These are phyloP conservation scores for Magnusiomyces sp. DNA, from an alignment of 1,139 yeast species.

Conservation along the genomic window DNA sequence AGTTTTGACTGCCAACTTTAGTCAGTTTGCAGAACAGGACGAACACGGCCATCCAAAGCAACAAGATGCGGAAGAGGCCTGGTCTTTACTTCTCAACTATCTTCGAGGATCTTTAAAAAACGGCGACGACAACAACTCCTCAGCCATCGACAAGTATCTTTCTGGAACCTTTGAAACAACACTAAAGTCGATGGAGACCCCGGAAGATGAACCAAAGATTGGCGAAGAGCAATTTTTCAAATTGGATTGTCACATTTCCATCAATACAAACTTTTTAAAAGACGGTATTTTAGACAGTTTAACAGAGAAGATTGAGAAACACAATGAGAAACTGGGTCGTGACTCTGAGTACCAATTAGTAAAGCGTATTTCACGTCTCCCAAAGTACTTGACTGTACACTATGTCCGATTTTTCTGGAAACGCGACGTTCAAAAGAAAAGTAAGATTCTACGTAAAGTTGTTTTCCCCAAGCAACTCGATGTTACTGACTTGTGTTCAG, in stretches of 20 bases:
- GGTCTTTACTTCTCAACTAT: constrained; percentile 61
- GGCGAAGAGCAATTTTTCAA: constrained; percentile 55
- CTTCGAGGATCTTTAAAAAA: constrained; percentile 32
- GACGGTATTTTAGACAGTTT: constrained; percentile 76
- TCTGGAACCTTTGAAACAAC: constrained; percentile 55
- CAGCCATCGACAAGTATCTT: constrained; percentile 49
- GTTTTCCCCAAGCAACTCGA: constrained; percentile 92
- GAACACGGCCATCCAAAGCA: constrained; percentile 71
- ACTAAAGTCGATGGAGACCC: constrained; percentile 50
- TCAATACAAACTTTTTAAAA: constrained; percentile 76
- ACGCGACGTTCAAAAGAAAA: constrained; percentile 79
- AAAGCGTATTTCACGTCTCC: constrained; percentile 68
- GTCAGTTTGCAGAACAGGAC: constrained; percentile 78
- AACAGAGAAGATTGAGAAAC: constrained; percentile 69
- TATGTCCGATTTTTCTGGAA: constrained; percentile 96
- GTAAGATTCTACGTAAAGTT: constrained; percentile 88
- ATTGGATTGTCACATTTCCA: constrained; percentile 77
- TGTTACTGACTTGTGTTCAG: constrained; percentile 76
- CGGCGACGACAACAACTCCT: constrained; percentile 13
- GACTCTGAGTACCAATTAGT: constrained; percentile 63
- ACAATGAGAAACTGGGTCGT: constrained; percentile 58
- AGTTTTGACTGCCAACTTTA: constrained; percentile 41
- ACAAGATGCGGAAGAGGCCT: constrained; percentile 97
- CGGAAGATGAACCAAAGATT: constrained; percentile 42
- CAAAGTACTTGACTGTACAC: constrained; percentile 82